These are phyloP conservation scores for Colletotrichum godetiae DNA, from an alignment of 2,329 filamentous ascomycete species.

Conservation along the genomic window DNA sequence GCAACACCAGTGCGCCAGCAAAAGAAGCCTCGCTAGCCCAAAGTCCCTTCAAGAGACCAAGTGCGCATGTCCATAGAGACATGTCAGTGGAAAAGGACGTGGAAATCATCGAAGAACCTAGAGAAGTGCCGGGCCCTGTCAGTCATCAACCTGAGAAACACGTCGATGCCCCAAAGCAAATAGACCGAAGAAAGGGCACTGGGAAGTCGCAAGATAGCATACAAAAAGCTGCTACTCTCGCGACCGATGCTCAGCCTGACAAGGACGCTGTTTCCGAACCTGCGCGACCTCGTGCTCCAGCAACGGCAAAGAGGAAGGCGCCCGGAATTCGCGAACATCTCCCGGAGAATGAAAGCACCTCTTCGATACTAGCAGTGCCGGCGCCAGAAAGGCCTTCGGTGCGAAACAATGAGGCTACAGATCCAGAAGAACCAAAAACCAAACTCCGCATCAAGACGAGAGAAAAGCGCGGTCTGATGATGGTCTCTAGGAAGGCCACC, in stretches of 20 bases:
- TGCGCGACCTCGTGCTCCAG: background rate
- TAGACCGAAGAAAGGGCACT: background rate
- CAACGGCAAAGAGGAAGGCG: background rate
- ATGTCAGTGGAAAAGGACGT: background rate
- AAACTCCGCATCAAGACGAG: constrained; percentile 60
- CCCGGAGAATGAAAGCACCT: background rate
- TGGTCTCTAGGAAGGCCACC: constrained; percentile 52
- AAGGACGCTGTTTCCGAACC: background rate
- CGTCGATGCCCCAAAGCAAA: background rate
- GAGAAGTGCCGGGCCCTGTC: background rate
- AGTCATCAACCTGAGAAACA: background rate
- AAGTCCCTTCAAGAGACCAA: background rate
- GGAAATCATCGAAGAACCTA: background rate
- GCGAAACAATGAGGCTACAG: background rate
- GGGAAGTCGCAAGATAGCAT: background rate
- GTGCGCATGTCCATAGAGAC: background rate
- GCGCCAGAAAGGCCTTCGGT: background rate
- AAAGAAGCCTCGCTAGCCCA: background rate
- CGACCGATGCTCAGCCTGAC: background rate
- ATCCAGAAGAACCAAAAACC: constrained; percentile 47
- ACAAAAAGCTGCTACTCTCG: background rate
- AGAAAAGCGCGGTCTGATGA: constrained; percentile 59
- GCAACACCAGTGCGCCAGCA: background rate
- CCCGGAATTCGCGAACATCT: background rate
- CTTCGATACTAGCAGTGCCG: background rate